Evolutionary conservation across 2,329 filamentous ascomycete genomes (phyloP).

Genomic region (Chaetothyriales sp.): DNA sequence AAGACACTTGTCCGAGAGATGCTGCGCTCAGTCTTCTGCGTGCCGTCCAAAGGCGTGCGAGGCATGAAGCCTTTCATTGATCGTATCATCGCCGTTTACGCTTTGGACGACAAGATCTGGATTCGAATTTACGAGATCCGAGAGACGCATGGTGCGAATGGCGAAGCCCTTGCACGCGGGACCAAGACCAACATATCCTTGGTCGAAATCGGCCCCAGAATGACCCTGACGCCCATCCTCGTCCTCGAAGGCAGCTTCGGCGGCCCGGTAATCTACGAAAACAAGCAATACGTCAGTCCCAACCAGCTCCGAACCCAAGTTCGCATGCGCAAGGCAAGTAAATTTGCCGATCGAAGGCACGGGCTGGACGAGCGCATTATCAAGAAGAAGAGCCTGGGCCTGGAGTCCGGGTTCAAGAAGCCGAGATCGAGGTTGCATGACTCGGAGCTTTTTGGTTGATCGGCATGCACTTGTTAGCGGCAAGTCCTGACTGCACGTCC

Average conservation of each 20-base stretch:
- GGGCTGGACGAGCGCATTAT: constrained; percentile 56
- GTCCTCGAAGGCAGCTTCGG: constrained; percentile 93
- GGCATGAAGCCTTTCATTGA: constrained; percentile 95
- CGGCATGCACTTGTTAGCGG: constrained; percentile 32
- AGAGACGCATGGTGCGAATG: constrained; percentile 40
- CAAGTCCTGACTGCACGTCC: constrained; percentile 33
- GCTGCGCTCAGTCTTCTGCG: constrained; percentile 79
- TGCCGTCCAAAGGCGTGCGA: constrained; percentile 65
- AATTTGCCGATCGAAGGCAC: constrained; percentile 65
- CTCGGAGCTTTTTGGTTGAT: constrained; percentile 57
- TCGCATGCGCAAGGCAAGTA: constrained; percentile 58
- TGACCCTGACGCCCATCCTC: constrained; percentile 85
- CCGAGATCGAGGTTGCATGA: constrained; percentile 62
- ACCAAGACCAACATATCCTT: constrained; percentile 47
- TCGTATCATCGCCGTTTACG: constrained; percentile 82
- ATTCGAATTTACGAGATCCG: constrained; percentile 87
- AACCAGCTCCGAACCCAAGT: constrained; percentile 85
- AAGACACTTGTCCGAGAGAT: constrained; percentile 59
- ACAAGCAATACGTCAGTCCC: constrained; percentile 90
- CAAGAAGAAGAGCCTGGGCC: constrained; percentile 63
- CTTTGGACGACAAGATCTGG: constrained; percentile 92
- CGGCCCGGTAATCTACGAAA: constrained; percentile 94
- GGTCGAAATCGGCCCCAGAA: constrained; percentile 85
- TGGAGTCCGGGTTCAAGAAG: constrained; percentile 49
- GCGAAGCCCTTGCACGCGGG: constrained; percentile 26